phyloP scores from a whole-genome alignment of 2,329 filamentous ascomycete genomes.

The Stachybotrys elegans region DNA sequence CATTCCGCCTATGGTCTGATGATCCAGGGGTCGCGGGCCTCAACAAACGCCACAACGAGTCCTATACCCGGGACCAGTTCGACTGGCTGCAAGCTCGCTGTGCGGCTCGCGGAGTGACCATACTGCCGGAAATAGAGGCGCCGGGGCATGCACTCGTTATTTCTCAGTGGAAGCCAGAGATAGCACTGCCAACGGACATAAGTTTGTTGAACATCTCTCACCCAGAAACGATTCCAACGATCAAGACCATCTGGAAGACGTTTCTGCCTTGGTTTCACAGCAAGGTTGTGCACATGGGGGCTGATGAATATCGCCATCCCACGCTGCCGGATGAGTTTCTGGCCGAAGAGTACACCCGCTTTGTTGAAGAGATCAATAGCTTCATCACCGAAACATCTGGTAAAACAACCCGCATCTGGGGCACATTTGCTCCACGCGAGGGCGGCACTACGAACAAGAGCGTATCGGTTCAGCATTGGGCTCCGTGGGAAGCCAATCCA shows the following conservation, averaged over 20 bases:
- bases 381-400: conserved; percentile 38
- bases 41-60: conserved; percentile 40
- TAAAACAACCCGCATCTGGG: conserved; percentile 49
- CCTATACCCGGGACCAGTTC: conserved; percentile 29
- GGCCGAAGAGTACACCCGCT: conserved; percentile 44
- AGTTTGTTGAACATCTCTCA: conserved; percentile 38
- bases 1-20: conserved; percentile 33
- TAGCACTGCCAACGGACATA: conserved; percentile 35
- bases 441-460: conserved; percentile 12
- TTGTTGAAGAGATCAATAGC: conserved; percentile 37
- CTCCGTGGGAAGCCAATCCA: conserved; percentile 12
- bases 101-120: conserved; percentile 43
- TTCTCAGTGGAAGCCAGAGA: conserved; percentile 50
- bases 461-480: conserved; percentile 16
- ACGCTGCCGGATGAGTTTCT: conserved; percentile 22
- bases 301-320: conserved; percentile 41
- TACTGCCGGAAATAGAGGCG: conserved; percentile 51
- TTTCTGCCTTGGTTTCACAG: conserved; percentile 51
- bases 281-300: conserved; percentile 50
- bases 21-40: conserved; percentile 16
- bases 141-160: conserved; percentile 48
- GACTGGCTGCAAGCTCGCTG: conserved; percentile 44
- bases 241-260: conserved; percentile 46
- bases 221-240: conserved; percentile 45
- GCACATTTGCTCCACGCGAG: conserved; percentile 25